Evolutionary conservation across 2,329 filamentous ascomycete species (phyloP).

Genomic region (Beauveria bassiana): DNA sequence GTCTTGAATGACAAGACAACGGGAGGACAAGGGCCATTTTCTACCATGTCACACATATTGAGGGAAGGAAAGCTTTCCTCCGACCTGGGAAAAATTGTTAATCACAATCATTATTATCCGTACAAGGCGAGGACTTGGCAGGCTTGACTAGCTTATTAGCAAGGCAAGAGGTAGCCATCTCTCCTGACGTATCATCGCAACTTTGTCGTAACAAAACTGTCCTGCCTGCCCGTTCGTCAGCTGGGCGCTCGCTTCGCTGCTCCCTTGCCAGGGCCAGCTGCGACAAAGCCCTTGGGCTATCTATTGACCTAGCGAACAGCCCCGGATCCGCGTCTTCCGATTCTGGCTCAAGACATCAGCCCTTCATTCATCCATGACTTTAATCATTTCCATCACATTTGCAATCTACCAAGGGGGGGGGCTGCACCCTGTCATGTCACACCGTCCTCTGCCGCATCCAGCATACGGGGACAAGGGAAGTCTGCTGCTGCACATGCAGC

Average conservation of each 20-base stretch:
- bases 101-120: no score
- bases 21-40: not conserved
- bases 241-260: not conserved
- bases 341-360: conserved; percentile 4
- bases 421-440: not conserved
- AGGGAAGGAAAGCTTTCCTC: not conserved
- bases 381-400: not conserved
- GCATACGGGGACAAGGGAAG: not conserved
- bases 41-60: not conserved
- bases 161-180: no score
- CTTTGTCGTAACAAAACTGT: no score
- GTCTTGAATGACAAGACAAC: not conserved
- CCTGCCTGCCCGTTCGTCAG: not conserved
- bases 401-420: not conserved
- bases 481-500: not conserved
- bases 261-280: not conserved
- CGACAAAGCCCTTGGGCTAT: not conserved
- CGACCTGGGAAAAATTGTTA: no score
- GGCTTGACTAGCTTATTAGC: no score
- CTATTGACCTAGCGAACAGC: not conserved
- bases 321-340: conserved; percentile 1
- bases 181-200: no score
- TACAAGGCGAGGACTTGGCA: no score
- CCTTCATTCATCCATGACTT: not conserved
- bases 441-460: not conserved